Evolutionary conservation across 2,329 filamentous ascomycete species (phyloP).

Genomic region (Alternaria tenuissima): DNA sequence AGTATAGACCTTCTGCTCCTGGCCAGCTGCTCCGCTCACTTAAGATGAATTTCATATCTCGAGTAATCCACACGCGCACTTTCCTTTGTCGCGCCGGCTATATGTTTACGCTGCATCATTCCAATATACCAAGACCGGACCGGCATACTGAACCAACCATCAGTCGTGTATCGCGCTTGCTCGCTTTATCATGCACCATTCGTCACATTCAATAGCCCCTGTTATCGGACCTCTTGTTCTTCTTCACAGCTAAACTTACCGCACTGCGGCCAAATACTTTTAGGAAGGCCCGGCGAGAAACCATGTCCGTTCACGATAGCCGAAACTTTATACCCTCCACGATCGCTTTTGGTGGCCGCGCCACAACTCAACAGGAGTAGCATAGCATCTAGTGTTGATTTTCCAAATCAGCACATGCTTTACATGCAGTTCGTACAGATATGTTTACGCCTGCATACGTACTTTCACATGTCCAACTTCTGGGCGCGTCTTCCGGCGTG

Average conservation of each 20-base stretch:
- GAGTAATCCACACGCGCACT: not conserved
- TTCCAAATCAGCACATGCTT: no score
- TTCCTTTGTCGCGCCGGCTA: not conserved
- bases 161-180: not conserved
- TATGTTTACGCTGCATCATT: not conserved
- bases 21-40: not conserved
- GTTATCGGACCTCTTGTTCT: not conserved
- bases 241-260: not conserved
- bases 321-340: constrained; percentile 13
- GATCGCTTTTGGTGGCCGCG: not conserved
- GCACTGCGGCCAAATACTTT: not conserved
- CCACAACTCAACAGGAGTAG: not conserved
- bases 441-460: not conserved
- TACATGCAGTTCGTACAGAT: not conserved
- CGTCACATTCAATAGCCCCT: constrained; percentile 1
- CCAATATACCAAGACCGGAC: constrained; percentile 2
- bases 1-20: not conserved
- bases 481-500: not conserved
- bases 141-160: not conserved
- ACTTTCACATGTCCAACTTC: not conserved
- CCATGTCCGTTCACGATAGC: constrained; percentile 7
- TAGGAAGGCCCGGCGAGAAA: constrained; percentile 5
- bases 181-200: constrained; percentile 1
- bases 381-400: not conserved
- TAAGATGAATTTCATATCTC: not conserved